Evolutionary conservation across 257 asterid genomes (phyloP), one percentile per base, ranked within the genome.

Genomic region (Leptodermis oblonga): DNA sequence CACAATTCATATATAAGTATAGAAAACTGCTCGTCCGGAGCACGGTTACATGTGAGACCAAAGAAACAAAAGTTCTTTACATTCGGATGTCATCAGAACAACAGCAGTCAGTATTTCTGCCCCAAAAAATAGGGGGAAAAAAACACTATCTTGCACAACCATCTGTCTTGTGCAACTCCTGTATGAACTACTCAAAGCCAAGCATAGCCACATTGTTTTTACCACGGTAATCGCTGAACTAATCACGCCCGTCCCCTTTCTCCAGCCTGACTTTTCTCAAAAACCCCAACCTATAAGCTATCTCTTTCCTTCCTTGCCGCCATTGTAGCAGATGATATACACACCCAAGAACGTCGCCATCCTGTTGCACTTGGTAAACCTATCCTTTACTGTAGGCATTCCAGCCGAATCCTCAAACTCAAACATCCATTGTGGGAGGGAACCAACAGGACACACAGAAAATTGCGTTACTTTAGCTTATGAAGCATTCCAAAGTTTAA

Each of bases 401-500:
- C n/a, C n/a, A 48, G 34, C 30, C 12, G 18, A 25, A 45, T 15
- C 58, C 39, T 26, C 60, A 48, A 65, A 20, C 46, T n/a, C 14
- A 67, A 4, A 49, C 60, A 4, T 28, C 30, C 43, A 20, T 11
- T 67, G 61, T 10, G 11, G n/a, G n/a, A n/a, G n/a, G n/a, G n/a
- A n/a, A n/a, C n/a, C n/a, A n/a, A n/a, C n/a, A n/a, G n/a, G n/a
- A n/a, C n/a, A n/a, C n/a, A n/a, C n/a, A n/a, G n/a, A n/a, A n/a
- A n/a, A 20, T 11, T 67, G 61, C 20, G 18, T 20, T 25, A 8
- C 36, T 58, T 51, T 63, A 2, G 66, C 46, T 63, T 37, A 6
- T 31, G 7, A 20, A 55, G 12, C 22, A 22, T 28, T 33, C 18
- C 18, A 48, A 52, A 17, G 53, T 73, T 59, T 74, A 81, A 70